Base-by-base conservation (phyloP, 2,329 filamentous ascomycete species). In the Colletotrichum eleusines region DNA sequence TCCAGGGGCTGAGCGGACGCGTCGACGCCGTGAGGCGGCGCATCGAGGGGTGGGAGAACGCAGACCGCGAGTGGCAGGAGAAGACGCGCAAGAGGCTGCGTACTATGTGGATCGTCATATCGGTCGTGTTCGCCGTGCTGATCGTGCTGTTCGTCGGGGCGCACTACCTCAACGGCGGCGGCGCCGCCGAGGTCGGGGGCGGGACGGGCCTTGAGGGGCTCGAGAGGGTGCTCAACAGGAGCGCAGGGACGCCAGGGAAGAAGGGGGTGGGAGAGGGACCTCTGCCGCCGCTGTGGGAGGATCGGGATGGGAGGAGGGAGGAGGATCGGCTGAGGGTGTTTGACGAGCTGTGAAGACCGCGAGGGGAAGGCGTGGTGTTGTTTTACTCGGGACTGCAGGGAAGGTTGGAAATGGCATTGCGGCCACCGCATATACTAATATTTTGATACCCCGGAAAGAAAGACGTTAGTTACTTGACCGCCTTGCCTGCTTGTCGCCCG, bases 41-140 rank as follows among this genome's bases (percentile, higher is more conserved):
- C 9, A 88, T 95, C 18, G 90, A 92, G 77, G 82, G 84, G 35
- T 93, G 91, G 86, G 91, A 93, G 78, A 85, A 84, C 66, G 86
- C 88, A 1, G 92, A 94, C 79, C 84, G 83, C 58, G 88, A 90
- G 75, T 91, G 90, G 85, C 88, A 92, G 80, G 89, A 92, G 75
- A 88, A 84, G 75, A 92, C 90, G n/a, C 83, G 89, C 72, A 85
- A 83, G 77, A 86, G 90, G 60, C 81, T 93, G 72, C 88, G 87
- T 74, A 84, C 87, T 26, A 81, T 92, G 57, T 93, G 91, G 90
- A 84, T 89, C 48, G 84, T 89, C 72, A 87, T 86, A 71, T 87
- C 82, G 28, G 77, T 84, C 11, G 70, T 86, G 42, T 77, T 82
- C 5, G 82, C 91, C 44, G 74, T 88, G 2, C 70, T 88, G 23